Base-by-base conservation (phyloP, 2,329 filamentous ascomycete genomes). In the Didymosphaeria variabile region DNA sequence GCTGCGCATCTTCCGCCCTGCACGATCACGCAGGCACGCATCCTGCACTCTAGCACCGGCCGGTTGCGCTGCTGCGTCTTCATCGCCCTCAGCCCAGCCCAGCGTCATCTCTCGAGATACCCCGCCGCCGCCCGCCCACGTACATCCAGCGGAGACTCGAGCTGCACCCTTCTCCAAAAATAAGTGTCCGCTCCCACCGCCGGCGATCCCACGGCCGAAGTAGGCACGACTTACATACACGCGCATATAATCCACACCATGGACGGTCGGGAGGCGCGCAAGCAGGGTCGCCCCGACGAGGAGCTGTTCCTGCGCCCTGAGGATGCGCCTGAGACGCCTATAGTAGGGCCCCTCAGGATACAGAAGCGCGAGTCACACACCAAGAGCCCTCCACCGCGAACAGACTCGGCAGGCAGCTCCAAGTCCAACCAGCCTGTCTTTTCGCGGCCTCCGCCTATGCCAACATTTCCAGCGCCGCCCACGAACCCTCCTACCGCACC, bases 331-430 rank as follows among this genome's bases (percentile, higher is more conserved):
- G 88, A 93, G 71, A 93, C 91, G 71, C 91, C 93, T 60, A 92
- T 91, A 19, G 87, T 97, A 69, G 91, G 91, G 72, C 93, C 93
- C 62, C 80, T 97, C 79, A 88, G 92, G 73, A 96, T 97, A 77
- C 90, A 90, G 82, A 96, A 96, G 79, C 88, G 90, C 59, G 87
- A 88, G 72, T 80, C 53, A 71, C 79, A 40, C 31, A 81, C 84
- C 52, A 80, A 72, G 67, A 77, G 79, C 60, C 80, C 79, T 50
- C 87, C 87, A 69, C 87, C 86, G 53, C 83, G 71, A 71, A 72
- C 77, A 73, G 71, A 79, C 89, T 92, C 75, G 85, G 88, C 90
- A 58, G 90, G 88, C 58, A 91, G 89, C 80, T 90, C 72, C 36
- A 91, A 88, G 80, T 90, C 72, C 32, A 75, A 65, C 60, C 72